Evolutionary conservation across 139 green algal species (phyloP).

Genomic region (Tetraselmis striata): DNA sequence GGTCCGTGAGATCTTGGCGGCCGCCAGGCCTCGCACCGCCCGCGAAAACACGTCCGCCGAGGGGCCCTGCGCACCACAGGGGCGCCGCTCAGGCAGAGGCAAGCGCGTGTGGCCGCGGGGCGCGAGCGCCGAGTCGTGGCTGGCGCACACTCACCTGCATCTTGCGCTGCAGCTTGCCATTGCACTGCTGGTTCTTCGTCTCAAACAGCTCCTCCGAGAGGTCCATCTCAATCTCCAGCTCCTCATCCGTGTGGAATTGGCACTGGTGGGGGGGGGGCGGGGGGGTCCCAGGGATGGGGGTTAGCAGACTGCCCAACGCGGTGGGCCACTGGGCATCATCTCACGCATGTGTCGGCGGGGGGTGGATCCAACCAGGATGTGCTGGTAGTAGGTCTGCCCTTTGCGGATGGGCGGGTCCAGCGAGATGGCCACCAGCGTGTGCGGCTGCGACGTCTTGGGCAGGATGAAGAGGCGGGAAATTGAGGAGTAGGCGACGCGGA

Average conservation of each 20-base stretch:
- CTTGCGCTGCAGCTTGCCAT: constrained; percentile 44
- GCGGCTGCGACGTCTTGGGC: constrained; percentile 74
- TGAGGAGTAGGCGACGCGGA: constrained; percentile 86
- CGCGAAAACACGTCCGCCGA: constrained; percentile 80
- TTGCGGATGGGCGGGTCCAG: constrained; percentile 95
- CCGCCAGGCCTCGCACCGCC: constrained; percentile 74
- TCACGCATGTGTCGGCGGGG: no score
- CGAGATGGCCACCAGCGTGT: constrained; percentile 82
- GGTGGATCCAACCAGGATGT: constrained; percentile 57
- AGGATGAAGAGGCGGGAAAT: constrained; percentile 87
- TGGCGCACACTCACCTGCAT: constrained; percentile 30
- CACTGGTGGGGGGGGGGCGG: neutral
- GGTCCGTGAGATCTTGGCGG: constrained; percentile 74
- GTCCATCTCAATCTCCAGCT: constrained; percentile 63
- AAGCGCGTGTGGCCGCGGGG: no score
- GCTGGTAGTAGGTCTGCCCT: constrained; percentile 91
- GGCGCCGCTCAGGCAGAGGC: neutral
- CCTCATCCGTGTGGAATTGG: constrained; percentile 67
- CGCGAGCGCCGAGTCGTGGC: no score
- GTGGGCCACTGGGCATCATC: no score
- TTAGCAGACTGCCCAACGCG: no score
- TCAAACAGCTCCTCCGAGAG: constrained; percentile 13
- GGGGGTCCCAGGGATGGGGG: no score
- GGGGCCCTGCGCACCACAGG: constrained; percentile 42
- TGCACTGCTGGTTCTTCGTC: constrained; percentile 19